Conservation (phyloP, 768 basidiomycete genomes). For the Collybia sp. region DNA sequence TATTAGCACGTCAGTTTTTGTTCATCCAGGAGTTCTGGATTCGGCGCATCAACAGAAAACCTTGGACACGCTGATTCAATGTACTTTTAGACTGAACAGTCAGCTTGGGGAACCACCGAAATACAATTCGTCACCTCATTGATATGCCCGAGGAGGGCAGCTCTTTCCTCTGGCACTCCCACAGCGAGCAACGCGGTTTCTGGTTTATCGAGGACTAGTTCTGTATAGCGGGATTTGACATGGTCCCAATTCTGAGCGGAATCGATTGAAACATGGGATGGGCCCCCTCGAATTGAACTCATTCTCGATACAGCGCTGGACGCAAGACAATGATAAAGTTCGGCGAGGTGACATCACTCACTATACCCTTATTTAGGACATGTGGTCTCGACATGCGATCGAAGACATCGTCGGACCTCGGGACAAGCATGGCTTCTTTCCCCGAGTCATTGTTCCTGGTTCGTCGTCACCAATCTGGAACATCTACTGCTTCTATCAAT, state of each 20-base stretch:
- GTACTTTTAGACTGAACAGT: conserved; percentile 32
- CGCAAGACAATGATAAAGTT: too few species aligned
- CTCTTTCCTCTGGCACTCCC: conserved; percentile 37
- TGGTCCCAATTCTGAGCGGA: conserved; percentile 63
- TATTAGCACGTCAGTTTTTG: conserved; percentile 26
- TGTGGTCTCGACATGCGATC: too few species aligned
- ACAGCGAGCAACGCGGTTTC: conserved; percentile 39
- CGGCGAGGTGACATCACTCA: too few species aligned
- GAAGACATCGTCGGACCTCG: too few species aligned
- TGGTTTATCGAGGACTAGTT: conserved; percentile 38
- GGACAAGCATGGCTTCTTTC: too few species aligned
- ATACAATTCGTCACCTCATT: conserved; percentile 35
- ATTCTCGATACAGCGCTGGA: too few species aligned
- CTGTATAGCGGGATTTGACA: conserved; percentile 48
- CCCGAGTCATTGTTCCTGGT: too few species aligned
- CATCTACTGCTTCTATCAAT: too few species aligned
- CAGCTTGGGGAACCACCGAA: conserved; percentile 3
- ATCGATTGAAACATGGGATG: conserved; percentile 56
- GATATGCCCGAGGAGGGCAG: conserved; percentile 42
- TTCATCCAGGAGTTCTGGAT: conserved; percentile 57
- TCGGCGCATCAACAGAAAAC: conserved; percentile 75
- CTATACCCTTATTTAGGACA: too few species aligned
- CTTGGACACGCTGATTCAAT: conserved; percentile 65
- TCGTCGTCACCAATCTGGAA: too few species aligned
- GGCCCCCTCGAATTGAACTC: conserved; percentile 35